Percentiles rank a stretch among this genome's conserved stretches.
phyloP scores from a whole-genome alignment of 495 filamentous ascomycete species.

The Viridothelium virens region DNA sequence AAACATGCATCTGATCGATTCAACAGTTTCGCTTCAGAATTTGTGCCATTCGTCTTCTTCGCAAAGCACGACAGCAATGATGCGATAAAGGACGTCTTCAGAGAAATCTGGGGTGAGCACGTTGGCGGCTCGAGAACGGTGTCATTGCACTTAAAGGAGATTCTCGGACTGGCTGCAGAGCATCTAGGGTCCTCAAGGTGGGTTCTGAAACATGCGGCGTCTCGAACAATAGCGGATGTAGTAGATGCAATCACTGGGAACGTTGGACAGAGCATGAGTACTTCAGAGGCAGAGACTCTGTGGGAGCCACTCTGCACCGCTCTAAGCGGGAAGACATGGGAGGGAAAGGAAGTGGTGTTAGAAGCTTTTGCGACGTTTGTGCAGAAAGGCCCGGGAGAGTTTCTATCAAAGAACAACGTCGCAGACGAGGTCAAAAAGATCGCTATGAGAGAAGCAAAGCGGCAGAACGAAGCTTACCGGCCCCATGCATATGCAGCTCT shows the following conservation, averaged over 20 bases:
- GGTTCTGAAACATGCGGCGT: constrained; percentile 81
- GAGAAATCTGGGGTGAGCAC: constrained; percentile 80
- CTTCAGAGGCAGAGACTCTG: constrained; percentile 40
- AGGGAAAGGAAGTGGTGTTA: constrained; percentile 86
- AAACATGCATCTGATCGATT: constrained; percentile 85
- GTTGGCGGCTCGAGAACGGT: constrained; percentile 78
- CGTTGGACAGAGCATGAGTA: constrained; percentile 41
- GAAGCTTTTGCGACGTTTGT: constrained; percentile 74
- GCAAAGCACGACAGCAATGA: constrained; percentile 77
- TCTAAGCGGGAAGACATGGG: constrained; percentile 80
- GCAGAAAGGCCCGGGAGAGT: constrained; percentile 33
- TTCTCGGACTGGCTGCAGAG: constrained; percentile 55
- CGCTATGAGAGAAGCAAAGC: constrained; percentile 76
- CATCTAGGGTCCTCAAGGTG: constrained; percentile 72
- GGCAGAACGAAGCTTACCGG: constrained; percentile 74
- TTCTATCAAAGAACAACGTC: constrained; percentile 8
- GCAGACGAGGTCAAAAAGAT: constrained; percentile 38
- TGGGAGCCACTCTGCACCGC: constrained; percentile 81
- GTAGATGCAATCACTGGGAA: constrained; percentile 38
- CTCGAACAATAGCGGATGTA: constrained; percentile 69
- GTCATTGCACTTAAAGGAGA: constrained; percentile 74
- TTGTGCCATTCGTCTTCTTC: constrained; percentile 81
- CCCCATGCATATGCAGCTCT: constrained; percentile 65
- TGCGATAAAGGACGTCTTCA: constrained; percentile 64
- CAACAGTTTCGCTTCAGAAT: constrained; percentile 59